Percentiles rank a stretch among this genome's conserved stretches.
Conservation (phyloP, 495 filamentous ascomycete species). For the Astrothelium subdiscretum region DNA sequence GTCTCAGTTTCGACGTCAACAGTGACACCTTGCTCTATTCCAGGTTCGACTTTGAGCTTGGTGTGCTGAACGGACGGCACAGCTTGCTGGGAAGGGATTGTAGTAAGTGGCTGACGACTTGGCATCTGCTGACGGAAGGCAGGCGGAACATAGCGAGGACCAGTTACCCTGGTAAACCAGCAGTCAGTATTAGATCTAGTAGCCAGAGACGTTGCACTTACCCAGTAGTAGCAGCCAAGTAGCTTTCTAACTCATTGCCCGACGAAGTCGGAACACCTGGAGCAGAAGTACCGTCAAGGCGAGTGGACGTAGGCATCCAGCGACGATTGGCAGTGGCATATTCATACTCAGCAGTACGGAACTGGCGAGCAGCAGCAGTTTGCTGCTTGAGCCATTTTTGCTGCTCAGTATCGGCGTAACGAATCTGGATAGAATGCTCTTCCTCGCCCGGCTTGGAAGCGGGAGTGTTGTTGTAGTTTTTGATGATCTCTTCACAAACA, state of each 20-base stretch:
- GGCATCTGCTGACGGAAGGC: neutral
- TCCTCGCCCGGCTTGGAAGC: constrained; percentile 49
- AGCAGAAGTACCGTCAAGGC: constrained; percentile 11
- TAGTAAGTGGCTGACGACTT: neutral
- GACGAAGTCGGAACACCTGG: neutral
- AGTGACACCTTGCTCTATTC: neutral
- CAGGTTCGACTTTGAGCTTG: neutral
- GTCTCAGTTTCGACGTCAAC: neutral
- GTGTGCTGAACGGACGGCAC: neutral
- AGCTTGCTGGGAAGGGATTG: neutral
- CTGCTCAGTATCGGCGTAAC: constrained; percentile 89
- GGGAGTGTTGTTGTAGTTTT: constrained; percentile 62
- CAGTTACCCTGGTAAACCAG: neutral
- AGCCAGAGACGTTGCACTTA: neutral
- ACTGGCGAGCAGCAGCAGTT: constrained; percentile 83
- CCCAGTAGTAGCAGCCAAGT: neutral
- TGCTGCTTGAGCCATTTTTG: constrained; percentile 94
- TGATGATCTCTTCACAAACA: constrained; percentile 74
- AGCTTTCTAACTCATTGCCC: constrained; percentile 4
- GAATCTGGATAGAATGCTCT: constrained; percentile 77
- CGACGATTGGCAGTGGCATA: constrained; percentile 36
- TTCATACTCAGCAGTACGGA: constrained; percentile 92
- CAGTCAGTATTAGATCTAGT: neutral
- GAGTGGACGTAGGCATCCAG: constrained; percentile 35
- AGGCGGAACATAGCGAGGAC: neutral